Base-by-base conservation (phyloP, 805 yeast genomes). In the Metschnikowia colocasiae region DNA sequence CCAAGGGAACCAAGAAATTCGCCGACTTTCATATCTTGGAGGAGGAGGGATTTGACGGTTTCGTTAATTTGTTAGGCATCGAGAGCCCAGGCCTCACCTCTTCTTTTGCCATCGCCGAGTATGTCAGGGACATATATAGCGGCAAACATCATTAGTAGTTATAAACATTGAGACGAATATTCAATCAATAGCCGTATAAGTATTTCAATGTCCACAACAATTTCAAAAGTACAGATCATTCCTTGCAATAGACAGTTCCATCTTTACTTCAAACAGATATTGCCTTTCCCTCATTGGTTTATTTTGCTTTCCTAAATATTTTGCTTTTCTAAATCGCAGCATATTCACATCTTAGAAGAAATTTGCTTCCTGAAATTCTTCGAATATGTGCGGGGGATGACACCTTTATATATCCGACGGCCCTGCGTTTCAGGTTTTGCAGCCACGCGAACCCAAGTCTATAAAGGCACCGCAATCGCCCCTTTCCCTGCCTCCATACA, bases 1-100 rank as follows among this genome's bases (percentile, higher is more conserved):
- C 79, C 0, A 73, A 75, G 3, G 75, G 68, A 4, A 62, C 61
- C 8, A 63, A 61, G 34, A 31, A 50, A 20, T 86, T 87, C 63
- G 80, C 81, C 37, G 97, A 91, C 60, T 90, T 89, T 61, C 67
- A 81, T 19, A 85, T 90, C 27, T 65, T 79, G 45, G 80, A 85
- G 57, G 59, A 56, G 29, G 76, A 73, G 1, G 90, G 83, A 0
- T 81, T 75, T 56, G 83, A 83, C 2, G 96, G 96, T 1, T 90
- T 88, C 58, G 76, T 89, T 25, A 90, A 87, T 54, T 68, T 87
- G 45, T 59, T 89, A 36, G 95, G 92, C 1, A 89, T 90, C 12
- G 97, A 90, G 61, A 85, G 94, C 58, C 97, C 97, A 0, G 97
- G 97, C 0, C 70, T 90, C 48, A 90, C 97, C 2, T 67, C 94